A percentile compares a stretch with the other conserved stretches of the same genome.
These are phyloP conservation scores for Yamadazyma kanchanaburiensis DNA, from an alignment of 1,139 yeast species.

Conservation along the genomic window DNA sequence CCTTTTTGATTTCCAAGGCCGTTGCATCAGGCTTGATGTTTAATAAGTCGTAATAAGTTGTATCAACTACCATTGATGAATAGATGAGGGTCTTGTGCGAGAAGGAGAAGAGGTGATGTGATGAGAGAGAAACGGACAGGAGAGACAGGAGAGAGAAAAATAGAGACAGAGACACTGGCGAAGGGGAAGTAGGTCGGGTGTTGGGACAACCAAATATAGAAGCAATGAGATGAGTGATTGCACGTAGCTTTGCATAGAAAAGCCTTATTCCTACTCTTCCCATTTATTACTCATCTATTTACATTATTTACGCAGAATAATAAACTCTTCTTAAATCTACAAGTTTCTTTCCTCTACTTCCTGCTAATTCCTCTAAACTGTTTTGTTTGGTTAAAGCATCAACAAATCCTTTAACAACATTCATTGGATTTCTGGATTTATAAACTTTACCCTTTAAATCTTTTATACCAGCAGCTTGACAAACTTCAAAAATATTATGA, in stretches of 20 bases:
- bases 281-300: constrained; percentile 4
- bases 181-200: no score
- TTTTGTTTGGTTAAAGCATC: constrained; percentile 84
- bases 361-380: constrained; percentile 83
- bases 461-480: constrained; percentile 92
- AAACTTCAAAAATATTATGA: constrained; percentile 85
- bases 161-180: no score
- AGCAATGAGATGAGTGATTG: no score
- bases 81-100: no score
- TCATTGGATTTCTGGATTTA: constrained; percentile 92
- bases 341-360: constrained; percentile 91
- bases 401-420: constrained; percentile 85
- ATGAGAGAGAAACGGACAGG: no score
- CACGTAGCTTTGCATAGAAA: no score
- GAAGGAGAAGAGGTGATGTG: no score
- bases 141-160: no score
- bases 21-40: constrained; percentile 71
- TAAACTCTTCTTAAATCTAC: constrained; percentile 90
- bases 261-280: no score
- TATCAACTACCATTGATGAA: constrained; percentile 97
- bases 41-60: constrained; percentile 80
- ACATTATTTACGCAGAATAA: constrained; percentile 47
- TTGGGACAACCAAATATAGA: no score
- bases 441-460: constrained; percentile 90
- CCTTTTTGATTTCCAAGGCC: constrained; percentile 82